Conservation (phyloP, 352 stramenopile species). For the Pythium sukuiense region DNA sequence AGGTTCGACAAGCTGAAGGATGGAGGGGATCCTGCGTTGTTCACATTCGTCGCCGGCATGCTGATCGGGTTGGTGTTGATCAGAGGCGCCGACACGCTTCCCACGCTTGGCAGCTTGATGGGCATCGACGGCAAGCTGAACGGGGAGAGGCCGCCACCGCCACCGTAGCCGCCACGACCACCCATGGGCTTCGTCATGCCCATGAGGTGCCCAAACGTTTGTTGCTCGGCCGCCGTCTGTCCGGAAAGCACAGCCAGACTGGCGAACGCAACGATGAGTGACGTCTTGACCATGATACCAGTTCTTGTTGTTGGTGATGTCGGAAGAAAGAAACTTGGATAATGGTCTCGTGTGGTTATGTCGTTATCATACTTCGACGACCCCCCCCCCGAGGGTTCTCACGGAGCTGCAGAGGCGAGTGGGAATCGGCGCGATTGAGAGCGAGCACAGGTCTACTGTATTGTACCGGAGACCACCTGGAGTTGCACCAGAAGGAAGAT, state of each 20-base stretch:
- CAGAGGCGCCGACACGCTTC: background rate
- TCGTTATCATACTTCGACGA: no score
- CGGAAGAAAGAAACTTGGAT: background rate
- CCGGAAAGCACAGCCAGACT: background rate
- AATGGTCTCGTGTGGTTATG: no score
- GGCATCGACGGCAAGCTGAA: background rate
- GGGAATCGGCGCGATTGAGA: no score
- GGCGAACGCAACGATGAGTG: slow-evolving; percentile 4
- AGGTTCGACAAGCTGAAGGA: slow-evolving; percentile 2
- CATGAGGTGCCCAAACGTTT: slow-evolving; percentile 12
- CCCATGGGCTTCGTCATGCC: slow-evolving; percentile 6
- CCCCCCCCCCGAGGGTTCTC: no score
- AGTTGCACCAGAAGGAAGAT: background rate
- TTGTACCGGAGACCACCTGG: background rate
- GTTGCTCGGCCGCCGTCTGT: slow-evolving; percentile 5
- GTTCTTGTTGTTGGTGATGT: background rate
- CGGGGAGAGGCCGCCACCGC: background rate
- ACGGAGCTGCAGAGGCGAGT: no score
- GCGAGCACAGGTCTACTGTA: no score
- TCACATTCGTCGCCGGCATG: background rate
- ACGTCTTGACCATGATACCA: slow-evolving; percentile 11
- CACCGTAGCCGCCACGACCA: background rate
- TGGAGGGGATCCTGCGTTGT: background rate
- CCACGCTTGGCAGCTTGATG: background rate
- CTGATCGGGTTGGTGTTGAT: background rate